Evolutionary conservation across 1,139 yeast species (phyloP), one percentile per base, ranked within the genome.

Genomic region (Hemisphaericaspora subhashii): DNA sequence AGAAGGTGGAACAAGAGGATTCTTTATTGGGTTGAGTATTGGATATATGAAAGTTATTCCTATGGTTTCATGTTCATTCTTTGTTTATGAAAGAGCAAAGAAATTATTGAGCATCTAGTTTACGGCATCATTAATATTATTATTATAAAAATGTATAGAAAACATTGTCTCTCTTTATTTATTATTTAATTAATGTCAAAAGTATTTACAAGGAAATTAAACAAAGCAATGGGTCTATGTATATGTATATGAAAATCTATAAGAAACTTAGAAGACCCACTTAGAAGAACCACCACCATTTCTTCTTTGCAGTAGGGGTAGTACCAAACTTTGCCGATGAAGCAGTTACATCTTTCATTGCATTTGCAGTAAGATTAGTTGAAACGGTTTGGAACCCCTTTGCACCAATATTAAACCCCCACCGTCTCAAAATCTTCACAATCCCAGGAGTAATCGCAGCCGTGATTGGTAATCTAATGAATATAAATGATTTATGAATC

Each of bases 11-110:
- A 50, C 86, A 48, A 70, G 79, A 50, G 98, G 98, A 3, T 88
- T 85, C 57, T 92, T 86, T 57, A 94, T 92, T 11, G 99, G 99
- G 3, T 73, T 92, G 54, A 83, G 94, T 50, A 92, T 94, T 51
- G 98, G 99, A 1, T 92, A 89, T 60, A 77, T 92, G 54, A 92
- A 92, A 63, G 96, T 92, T 32, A 81, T 86, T 15, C 99, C 99
- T 13, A 92, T 92, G 98, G 92, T 83, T 55, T 96, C 98, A 36
- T 90, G 98, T 61, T 85, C 96, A 12, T 92, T 90, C 62, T 90
- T 81, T 59, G 96, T 90, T 24, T 92, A 92, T 62, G 98, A 92
- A 64, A 74, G 97, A 46, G 74, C 83, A 64, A 92, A 92, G 65
- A 66, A 70, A 48, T 57, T 72, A 34, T 64, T 88, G 45, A 86